Percentiles rank a stretch among this genome's conserved stretches.
These are phyloP conservation scores for Tylopilus felleus DNA, from an alignment of 768 basidiomycete species.

Conservation along the genomic window DNA sequence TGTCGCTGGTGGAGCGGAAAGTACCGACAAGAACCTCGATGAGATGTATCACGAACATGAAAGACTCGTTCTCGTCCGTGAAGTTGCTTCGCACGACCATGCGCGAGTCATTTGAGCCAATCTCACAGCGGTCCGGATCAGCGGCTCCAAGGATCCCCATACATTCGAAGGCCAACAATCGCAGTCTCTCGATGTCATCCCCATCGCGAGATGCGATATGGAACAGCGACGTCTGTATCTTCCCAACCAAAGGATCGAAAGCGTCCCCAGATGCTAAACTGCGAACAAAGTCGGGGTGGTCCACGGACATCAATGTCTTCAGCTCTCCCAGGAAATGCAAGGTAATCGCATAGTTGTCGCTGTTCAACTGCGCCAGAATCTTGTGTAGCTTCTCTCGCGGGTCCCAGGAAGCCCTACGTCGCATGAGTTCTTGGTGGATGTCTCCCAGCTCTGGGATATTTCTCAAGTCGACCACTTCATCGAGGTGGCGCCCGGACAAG, in stretches of 20 bases:
- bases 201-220: conserved; percentile 73
- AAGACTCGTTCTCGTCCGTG: conserved; percentile 69
- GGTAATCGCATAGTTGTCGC: conserved; percentile 79
- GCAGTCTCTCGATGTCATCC: conserved; percentile 65
- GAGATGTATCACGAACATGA: conserved; percentile 79
- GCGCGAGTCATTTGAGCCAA: conserved; percentile 51
- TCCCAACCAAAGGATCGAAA: conserved; percentile 75
- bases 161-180: conserved; percentile 79
- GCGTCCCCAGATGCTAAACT: conserved; percentile 76
- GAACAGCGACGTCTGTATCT: conserved; percentile 64
- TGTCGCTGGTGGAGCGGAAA: conserved; percentile 92
- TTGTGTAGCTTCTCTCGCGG: conserved; percentile 54
- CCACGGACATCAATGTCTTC: conserved; percentile 54
- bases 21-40: conserved; percentile 83
- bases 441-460: conserved; percentile 61
- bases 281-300: conserved; percentile 51
- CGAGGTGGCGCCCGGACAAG: conserved; percentile 53
- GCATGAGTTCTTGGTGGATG: conserved; percentile 40
- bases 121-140: conserved; percentile 89
- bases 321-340: conserved; percentile 74
- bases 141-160: conserved; percentile 90
- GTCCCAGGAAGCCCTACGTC: conserved; percentile 47
- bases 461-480: conserved; percentile 79
- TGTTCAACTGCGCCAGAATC: conserved; percentile 69
- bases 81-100: conserved; percentile 83